Base-by-base conservation (phyloP, 257 asterid species). In the Apocynum venetum region DNA sequence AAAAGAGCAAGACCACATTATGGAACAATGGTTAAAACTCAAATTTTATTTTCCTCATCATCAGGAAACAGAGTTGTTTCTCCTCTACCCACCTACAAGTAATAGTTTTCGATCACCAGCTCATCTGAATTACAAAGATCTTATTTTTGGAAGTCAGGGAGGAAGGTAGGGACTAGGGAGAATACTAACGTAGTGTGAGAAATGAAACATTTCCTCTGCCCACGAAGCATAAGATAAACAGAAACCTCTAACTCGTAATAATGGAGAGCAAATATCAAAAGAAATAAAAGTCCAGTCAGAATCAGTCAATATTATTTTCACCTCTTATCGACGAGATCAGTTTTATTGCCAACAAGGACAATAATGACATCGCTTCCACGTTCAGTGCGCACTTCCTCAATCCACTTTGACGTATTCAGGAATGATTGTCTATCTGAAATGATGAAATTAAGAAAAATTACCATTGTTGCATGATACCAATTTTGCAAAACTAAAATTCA, bases 281-380 rank as follows among this genome's bases (percentile, higher is more conserved):
- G 20, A 41, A 68, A 78, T 3, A 17, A 25, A 57, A 57, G 48
- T 66, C 53, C 35, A 12, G 14, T 44, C 53, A 25, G 40, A 19
- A 51, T 15, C 19, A 49, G 19, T 19, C 77, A 72, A 14, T 60
- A 75, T 17, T 5, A 43, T 57, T 52, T 87, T 76, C 80, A 92
- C 97, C 97, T 93, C 79, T 92, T 93, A 53, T 93, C 98, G 73
- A 91, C 98, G 74, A 90, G 98, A 87, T 93, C 97, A 71, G 97
- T 91, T 87, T 93, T 93, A 82, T 93, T 93, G 70, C 98, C 95
- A 49, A 91, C 97, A 76, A 93, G 95, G 78, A 91, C 96, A 49
- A 93, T 91, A 46, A 91, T 90, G 64, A 93, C 97, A 87, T 90
- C 95, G 79, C 79, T 83, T 64, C 97, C 98, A 56, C 96, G 82